Evolutionary conservation across 2,329 filamentous ascomycete species (phyloP).

Genomic region (Fusarium sterilihyphosum): DNA sequence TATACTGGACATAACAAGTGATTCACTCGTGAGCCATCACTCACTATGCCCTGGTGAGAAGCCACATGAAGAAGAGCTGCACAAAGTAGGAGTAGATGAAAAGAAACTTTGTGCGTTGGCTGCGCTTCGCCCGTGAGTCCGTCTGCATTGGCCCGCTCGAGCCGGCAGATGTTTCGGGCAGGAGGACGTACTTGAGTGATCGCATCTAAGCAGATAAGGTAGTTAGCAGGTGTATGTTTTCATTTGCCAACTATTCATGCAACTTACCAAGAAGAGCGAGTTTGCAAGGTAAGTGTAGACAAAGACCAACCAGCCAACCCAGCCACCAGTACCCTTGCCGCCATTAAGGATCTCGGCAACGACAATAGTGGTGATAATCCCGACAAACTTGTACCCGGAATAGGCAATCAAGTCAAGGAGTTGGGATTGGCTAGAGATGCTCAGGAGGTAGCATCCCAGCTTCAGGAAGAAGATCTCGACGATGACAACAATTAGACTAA

Average conservation of each 20-base stretch:
- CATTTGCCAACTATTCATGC: not conserved
- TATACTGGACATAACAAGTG: not conserved
- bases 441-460: constrained; percentile 90
- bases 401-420: constrained; percentile 95
- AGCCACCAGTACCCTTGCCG: constrained; percentile 84
- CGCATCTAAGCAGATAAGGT: constrained; percentile 70
- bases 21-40: not conserved
- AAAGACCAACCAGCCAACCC: constrained; percentile 90
- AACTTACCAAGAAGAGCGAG: constrained; percentile 88
- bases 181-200: constrained; percentile 92
- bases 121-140: constrained; percentile 86
- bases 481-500: constrained; percentile 82
- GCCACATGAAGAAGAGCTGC: constrained; percentile 95
- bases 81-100: constrained; percentile 95
- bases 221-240: constrained; percentile 20
- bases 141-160: constrained; percentile 71
- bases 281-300: constrained; percentile 93
- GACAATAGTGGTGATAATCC: constrained; percentile 88
- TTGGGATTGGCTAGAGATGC: constrained; percentile 93
- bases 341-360: constrained; percentile 81
- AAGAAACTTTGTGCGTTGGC: constrained; percentile 88
- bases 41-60: constrained; percentile 59
- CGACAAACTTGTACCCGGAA: constrained; percentile 98
- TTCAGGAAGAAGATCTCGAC: constrained; percentile 92
- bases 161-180: constrained; percentile 81